A percentile compares a stretch with the other conserved stretches of the same genome.
Conservation (phyloP, 108 stramenopile species). For the Bacterosira constricta region DNA sequence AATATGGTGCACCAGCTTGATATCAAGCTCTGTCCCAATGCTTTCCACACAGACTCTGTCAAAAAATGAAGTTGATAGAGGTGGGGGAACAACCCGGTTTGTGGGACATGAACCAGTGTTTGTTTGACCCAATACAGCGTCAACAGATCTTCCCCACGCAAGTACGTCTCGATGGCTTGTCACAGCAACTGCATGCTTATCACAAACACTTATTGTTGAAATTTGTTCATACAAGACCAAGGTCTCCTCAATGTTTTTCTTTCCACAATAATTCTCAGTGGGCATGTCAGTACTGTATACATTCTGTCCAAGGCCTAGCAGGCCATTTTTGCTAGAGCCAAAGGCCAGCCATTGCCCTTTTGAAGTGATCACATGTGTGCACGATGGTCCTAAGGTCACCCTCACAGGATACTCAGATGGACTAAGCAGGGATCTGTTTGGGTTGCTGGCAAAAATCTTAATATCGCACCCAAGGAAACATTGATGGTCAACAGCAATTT, state of each 20-base stretch:
- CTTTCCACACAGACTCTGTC: slow-evolving; percentile 37
- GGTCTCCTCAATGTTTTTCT: slow-evolving; percentile 40
- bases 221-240: slow-evolving; percentile 25
- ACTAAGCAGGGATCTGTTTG: slow-evolving; percentile 12
- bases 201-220: slow-evolving; percentile 57
- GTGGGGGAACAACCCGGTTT: slow-evolving; percentile 13
- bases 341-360: slow-evolving; percentile 65
- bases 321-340: slow-evolving; percentile 71
- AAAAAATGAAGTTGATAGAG: neutral
- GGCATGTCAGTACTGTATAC: slow-evolving; percentile 38
- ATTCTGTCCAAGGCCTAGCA: slow-evolving; percentile 63
- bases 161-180: slow-evolving; percentile 51
- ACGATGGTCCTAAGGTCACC: slow-evolving; percentile 68
- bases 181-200: slow-evolving; percentile 60
- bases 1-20: slow-evolving; percentile 42
- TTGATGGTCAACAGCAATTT: too few relatives aligned
- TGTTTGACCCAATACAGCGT: slow-evolving; percentile 19
- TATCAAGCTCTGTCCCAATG: too few relatives aligned
- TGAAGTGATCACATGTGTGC: slow-evolving; percentile 72
- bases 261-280: too few relatives aligned
- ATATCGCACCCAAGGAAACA: too few relatives aligned
- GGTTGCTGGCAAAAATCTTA: too few relatives aligned
- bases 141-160: slow-evolving; percentile 59
- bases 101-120: neutral
- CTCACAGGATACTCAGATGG: slow-evolving; percentile 51